Conservation (phyloP, 169 alveolate genomes). For the Plasmodium chabaudi region DNA sequence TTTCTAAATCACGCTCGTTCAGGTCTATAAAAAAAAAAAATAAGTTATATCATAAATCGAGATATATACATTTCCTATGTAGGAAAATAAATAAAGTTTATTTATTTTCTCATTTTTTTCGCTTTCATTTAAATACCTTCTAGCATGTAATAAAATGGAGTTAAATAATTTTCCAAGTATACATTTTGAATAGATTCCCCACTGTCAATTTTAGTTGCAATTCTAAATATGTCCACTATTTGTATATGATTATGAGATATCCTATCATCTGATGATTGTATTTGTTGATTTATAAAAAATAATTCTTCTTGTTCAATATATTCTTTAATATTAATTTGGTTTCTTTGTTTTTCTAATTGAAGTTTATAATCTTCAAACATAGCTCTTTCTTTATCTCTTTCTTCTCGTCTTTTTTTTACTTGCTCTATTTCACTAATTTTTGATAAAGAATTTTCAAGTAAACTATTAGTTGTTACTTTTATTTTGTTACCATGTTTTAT, state of each 20-base stretch:
- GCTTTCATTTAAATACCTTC: slow-evolving; percentile 17
- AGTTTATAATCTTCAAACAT: slow-evolving; percentile 70
- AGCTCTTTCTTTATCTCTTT: slow-evolving; percentile 77
- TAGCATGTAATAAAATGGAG: slow-evolving; percentile 26
- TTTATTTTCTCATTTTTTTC: background rate
- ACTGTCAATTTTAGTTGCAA: slow-evolving; percentile 1
- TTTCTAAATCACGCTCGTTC: slow-evolving; percentile 35
- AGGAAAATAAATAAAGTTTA: background rate
- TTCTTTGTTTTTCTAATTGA: slow-evolving; percentile 73
- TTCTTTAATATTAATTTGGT: slow-evolving; percentile 81
- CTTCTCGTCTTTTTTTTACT: slow-evolving; percentile 79
- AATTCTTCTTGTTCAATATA: slow-evolving; percentile 77
- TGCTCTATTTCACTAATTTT: slow-evolving; percentile 80
- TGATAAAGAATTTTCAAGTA: slow-evolving; percentile 43
- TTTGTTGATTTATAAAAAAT: slow-evolving; percentile 79
- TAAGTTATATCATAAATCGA: background rate
- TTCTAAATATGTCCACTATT: slow-evolving; percentile 20
- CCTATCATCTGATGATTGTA: slow-evolving; percentile 36
- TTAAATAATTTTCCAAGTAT: background rate
- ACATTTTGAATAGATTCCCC: slow-evolving; percentile 7
- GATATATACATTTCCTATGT: background rate
- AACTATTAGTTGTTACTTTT: slow-evolving; percentile 71
- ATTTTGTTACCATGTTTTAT: slow-evolving; percentile 32
- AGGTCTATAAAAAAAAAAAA: background rate
- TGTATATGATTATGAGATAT: slow-evolving; percentile 28